Evolutionary conservation across 192 early-diverging fungal genomes (phyloP), one percentile per base, ranked within the genome.

Genomic region (Backusella morwellensis): DNA sequence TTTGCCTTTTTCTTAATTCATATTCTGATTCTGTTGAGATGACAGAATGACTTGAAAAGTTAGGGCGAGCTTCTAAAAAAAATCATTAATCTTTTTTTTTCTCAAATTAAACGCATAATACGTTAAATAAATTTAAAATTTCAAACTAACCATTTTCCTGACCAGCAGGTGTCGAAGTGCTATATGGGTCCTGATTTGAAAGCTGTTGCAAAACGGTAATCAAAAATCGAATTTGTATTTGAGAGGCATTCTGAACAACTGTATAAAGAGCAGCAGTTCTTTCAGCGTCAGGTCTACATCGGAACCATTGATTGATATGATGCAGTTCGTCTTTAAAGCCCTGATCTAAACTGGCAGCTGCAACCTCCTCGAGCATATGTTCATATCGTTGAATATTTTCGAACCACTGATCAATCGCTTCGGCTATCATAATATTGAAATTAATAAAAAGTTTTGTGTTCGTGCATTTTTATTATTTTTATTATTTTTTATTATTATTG

Each of bases 241-340:
- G 93, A 19, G 93, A 94, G 11, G 94, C 91, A 84, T 95, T 91
- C 83, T 97, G 96, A 70, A 99, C 86, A 38, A 99, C 89, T 47
- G 92, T 91, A 86, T 97, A 97, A 74, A 99, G 88, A 26, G 95
- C 92, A n/a, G 95, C 91, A 17, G 96, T 97, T 35, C 95, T 86
- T 85, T 99, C 97, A 34, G 94, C 90, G 77, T 99, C 96, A 3
- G 92, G 88, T 67, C 97, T 86, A 36, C 96, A 92, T 6, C 89
- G 88, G 83, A 99, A 96, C 97, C 97, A 99, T 74, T 97, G 91
- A 81, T 99, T 95, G 66, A 99, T 93, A 54, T 95, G 93, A 63
- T 91, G 89, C 56, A 98, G 90, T 80, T 97, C 97, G 66, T 97
- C 96, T 73, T 94, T 91, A 78, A 96, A 97, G 73, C 89, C 89